Base-by-base conservation (phyloP, 2,329 filamentous ascomycete genomes). In the Neonectria hederae region DNA sequence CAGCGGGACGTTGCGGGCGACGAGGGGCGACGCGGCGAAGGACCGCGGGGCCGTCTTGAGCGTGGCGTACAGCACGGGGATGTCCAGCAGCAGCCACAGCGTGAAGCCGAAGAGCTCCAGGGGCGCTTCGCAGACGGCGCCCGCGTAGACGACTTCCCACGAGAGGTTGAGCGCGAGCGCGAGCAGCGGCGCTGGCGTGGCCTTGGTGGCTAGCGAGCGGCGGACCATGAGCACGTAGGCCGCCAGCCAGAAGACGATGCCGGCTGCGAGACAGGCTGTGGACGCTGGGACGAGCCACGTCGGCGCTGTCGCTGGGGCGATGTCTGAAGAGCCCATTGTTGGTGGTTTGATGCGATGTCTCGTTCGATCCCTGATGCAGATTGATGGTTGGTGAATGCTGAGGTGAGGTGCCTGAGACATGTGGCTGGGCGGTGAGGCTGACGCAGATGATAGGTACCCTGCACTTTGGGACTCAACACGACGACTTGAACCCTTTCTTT, bases 71-170 rank as follows among this genome's bases (percentile, higher is more conserved):
- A 86, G 73, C 32, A 87, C 76, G 3, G 78, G 78, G 13, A 82
- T 63, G 72, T 87, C 84, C 17, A 87, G 78, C 3, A 84, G 45
- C 32, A 87, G 76, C 84, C 85, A 86, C 54, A 81, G 65, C 0
- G 65, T 68, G 71, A 86, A 85, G 28, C 82, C 82, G 17, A 75
- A 66, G 13, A 75, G 75, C 69, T 86, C 84, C 10, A 83, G 69
- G 1, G 73, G 69, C 5, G 76, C 73, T 63, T 85, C 83, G 61
- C 80, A 77, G 17, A 86, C 82, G 66, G 78, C 83, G 24, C 84
- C 74, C 2, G 79, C 79, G 73, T 83, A 84, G 58, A 87, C 76
- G 3, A 84, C 72, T 69, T 87, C 84, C 84, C 84, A 86, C 1
- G 80, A 80, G 35, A 86, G 78, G 63, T 87, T 86, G 70, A 83